Percentiles rank a stretch among this genome's conserved stretches.
Conservation (phyloP, 208 protist species). For the Acanthamoeba healyi region DNA sequence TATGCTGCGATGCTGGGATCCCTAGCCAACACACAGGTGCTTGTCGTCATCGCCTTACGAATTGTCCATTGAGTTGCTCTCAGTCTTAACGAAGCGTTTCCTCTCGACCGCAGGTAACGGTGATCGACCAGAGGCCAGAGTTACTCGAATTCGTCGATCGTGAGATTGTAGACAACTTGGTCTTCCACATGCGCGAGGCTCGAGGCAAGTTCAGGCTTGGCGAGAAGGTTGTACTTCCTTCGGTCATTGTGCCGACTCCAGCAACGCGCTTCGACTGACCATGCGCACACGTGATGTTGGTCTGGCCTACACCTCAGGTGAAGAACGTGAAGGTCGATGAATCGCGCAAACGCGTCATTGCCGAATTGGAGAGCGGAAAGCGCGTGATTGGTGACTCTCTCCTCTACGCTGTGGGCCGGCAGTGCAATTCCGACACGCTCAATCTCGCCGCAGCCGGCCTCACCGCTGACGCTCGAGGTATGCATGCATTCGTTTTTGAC, state of each 20-base stretch:
- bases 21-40: constrained; percentile 4
- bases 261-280: too few relatives aligned
- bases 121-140: constrained; percentile 74
- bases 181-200: constrained; percentile 74
- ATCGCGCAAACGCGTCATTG: constrained; percentile 41
- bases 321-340: constrained; percentile 54
- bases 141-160: constrained; percentile 76
- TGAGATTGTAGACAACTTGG: constrained; percentile 75
- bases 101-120: not conserved
- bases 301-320: too few relatives aligned
- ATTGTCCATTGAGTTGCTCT: not conserved
- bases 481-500: too few relatives aligned
- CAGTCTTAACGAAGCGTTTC: not conserved
- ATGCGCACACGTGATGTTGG: too few relatives aligned
- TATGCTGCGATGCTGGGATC: constrained; percentile 74
- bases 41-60: not conserved
- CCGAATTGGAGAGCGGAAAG: constrained; percentile 77
- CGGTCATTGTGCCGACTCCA: too few relatives aligned
- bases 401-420: constrained; percentile 76
- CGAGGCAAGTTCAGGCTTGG: constrained; percentile 74
- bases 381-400: constrained; percentile 74
- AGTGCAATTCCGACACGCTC: constrained; percentile 76
- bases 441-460: constrained; percentile 53
- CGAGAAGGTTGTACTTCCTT: constrained; percentile 51
- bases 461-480: constrained; percentile 65